These are phyloP conservation scores for Globisporangium orthogonon DNA, from an alignment of 352 stramenopile genomes.

Conservation along the genomic window DNA sequence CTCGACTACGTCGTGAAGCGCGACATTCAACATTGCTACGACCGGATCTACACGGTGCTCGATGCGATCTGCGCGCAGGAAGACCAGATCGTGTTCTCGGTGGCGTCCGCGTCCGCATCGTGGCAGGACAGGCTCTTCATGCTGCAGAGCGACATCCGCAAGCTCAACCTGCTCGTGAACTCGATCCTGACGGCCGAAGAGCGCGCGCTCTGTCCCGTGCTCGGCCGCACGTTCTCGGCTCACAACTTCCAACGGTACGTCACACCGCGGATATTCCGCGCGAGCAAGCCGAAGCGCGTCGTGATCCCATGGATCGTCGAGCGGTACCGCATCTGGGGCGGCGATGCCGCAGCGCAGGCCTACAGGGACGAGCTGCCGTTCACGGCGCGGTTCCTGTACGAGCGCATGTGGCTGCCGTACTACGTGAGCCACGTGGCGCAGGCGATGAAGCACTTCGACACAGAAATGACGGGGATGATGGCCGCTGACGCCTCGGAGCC, in stretches of 20 bases:
- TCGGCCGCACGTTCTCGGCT: constrained; percentile 64
- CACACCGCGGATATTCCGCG: constrained; percentile 65
- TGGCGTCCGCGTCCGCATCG: constrained; percentile 32
- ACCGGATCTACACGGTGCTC: constrained; percentile 55
- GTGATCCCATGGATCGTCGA: constrained; percentile 83
- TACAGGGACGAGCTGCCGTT: constrained; percentile 75
- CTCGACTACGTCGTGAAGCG: constrained; percentile 55
- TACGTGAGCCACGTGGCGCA: constrained; percentile 59
- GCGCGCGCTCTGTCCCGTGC: constrained; percentile 42
- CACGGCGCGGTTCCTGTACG: constrained; percentile 69
- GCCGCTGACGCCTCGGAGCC: constrained; percentile 30
- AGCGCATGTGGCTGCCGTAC: constrained; percentile 72
- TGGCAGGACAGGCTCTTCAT: constrained; percentile 39
- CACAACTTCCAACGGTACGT: constrained; percentile 68
- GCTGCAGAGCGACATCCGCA: constrained; percentile 66
- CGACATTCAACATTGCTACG: constrained; percentile 55
- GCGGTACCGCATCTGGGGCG: constrained; percentile 63
- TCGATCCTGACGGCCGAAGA: constrained; percentile 69
- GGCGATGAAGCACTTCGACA: constrained; percentile 66
- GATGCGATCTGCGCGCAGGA: constrained; percentile 55
- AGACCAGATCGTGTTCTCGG: constrained; percentile 36
- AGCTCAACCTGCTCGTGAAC: constrained; percentile 61
- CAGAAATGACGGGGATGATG: constrained; percentile 25
- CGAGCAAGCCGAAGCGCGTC: constrained; percentile 53
- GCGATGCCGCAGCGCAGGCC: constrained; percentile 40